A percentile compares a stretch with the other conserved stretches of the same genome.
Conservation (phyloP, 73 alveolate species). For the Paramecium tetraurelia region DNA sequence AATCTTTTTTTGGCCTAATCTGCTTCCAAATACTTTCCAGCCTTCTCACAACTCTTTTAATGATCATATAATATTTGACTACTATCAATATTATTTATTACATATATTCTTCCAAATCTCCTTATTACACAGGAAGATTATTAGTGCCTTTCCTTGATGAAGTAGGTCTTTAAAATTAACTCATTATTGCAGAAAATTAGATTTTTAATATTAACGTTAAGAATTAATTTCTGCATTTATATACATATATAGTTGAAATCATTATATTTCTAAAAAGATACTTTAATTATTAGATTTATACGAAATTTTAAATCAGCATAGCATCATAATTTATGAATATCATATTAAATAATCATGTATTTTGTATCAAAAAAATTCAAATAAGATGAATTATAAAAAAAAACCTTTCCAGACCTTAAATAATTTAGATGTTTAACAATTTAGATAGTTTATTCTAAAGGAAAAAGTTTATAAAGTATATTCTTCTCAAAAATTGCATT, state of each 20-base stretch:
- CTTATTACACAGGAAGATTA: conserved; percentile 5
- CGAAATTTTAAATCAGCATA: too few relatives aligned
- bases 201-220: not conserved
- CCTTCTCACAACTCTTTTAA: conserved; percentile 57
- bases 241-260: not conserved
- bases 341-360: too few relatives aligned
- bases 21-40: conserved; percentile 60
- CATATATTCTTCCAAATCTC: conserved; percentile 45
- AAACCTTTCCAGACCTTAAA: too few relatives aligned
- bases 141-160: not conserved
- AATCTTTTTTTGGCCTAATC: conserved; percentile 55
- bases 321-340: too few relatives aligned
- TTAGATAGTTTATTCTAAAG: not conserved
- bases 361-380: too few relatives aligned
- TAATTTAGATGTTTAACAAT: not conserved
- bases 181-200: not conserved
- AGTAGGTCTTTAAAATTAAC: not conserved
- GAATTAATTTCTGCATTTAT: not conserved
- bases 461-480: not conserved
- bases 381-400: too few relatives aligned
- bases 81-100: not conserved
- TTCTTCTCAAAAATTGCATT: too few relatives aligned
- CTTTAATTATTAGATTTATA: too few relatives aligned
- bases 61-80: conserved; percentile 55
- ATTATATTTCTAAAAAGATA: too few relatives aligned